A percentile compares a stretch with the other conserved stretches of the same genome.
These are phyloP conservation scores for Achaetomium macrosporum DNA, from an alignment of 2,329 filamentous ascomycete species.

Conservation along the genomic window DNA sequence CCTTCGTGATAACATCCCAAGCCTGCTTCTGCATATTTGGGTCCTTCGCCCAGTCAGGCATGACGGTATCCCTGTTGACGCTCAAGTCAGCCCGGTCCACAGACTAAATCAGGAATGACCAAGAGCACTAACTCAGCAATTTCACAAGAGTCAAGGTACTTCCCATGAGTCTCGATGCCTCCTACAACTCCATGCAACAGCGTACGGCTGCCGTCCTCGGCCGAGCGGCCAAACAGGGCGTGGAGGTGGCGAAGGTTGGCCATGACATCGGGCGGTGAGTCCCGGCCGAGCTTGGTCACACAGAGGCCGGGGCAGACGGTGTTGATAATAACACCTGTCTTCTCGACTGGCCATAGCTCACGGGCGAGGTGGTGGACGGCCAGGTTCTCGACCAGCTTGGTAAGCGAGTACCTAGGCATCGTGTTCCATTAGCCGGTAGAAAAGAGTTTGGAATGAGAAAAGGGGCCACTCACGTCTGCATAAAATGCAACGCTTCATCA, in stretches of 20 bases:
- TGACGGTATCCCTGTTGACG: neutral
- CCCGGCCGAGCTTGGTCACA: conserved; percentile 11
- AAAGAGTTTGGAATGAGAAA: too few relatives aligned
- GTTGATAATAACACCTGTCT: conserved; percentile 30
- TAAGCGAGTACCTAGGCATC: conserved; percentile 8
- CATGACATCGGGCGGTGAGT: neutral
- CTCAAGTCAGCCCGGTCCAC: neutral
- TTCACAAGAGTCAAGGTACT: conserved; percentile 31
- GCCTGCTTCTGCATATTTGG: conserved; percentile 22
- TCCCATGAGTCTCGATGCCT: conserved; percentile 30
- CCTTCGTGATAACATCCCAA: conserved; percentile 27
- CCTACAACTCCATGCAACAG: conserved; percentile 29
- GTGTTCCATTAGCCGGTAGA: too few relatives aligned
- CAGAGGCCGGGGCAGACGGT: conserved; percentile 28
- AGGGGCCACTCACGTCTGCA: too few relatives aligned
- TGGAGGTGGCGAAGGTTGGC: conserved; percentile 10
- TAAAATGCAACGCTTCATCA: neutral
- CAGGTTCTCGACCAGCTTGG: conserved; percentile 16
- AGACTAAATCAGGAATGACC: neutral
- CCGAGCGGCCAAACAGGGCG: conserved; percentile 34
- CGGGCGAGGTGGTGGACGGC: conserved; percentile 26
- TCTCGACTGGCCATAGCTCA: conserved; percentile 22
- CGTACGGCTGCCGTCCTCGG: conserved; percentile 40
- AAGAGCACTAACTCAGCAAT: conserved; percentile 24
- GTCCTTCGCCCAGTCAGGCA: conserved; percentile 25